Base-by-base conservation (phyloP, 148 eudicot genomes). In the Rhododendron simsii region DNA sequence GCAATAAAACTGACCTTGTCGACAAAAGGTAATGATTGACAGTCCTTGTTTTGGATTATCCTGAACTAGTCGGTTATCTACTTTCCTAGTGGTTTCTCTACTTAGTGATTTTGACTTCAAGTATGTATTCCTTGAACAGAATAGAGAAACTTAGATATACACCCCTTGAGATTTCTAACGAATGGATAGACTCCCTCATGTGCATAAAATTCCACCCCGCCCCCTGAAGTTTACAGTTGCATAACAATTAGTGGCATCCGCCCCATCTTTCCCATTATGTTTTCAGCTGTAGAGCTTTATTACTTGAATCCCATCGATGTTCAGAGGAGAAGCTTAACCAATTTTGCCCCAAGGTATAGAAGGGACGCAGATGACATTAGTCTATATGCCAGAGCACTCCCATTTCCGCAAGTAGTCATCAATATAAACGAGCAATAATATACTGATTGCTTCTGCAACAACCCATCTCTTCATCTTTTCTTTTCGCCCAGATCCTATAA, bases 1-100 rank as follows among this genome's bases (percentile, higher is more conserved):
- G 92, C 33, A 91, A 91, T 84, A 89, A 91, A 88, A 91, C 92
- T 84, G 92, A 91, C 84, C 89, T 91, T 85, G 92, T 91, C 47
- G 92, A 91, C 75, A 91, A 91, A 87, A 91, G 92, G 92, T 91
- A 87, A 78, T 9, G 8, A 57, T 83, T 50, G 14, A 44, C 1
- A 20, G n/a, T 59, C 39, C 78, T 48, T 44, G 12, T 81, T 81
- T 18, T 85, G 15, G 41, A 53, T 84, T 74, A 44, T 81, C 23
- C 20, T 50, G 8, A 47, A 39, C 12, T 47, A 9, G 45, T 50
- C 14, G 11, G 50, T 33, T 73, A 15, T 21, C 65, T 51, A 28
- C 85, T 47, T 47, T 33, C 26, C 79, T 30, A 5, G 5, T 48
- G 48, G 47, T 35, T 71, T 71, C 30, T 73, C 41, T 84, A 20